Evolutionary conservation across 169 alveolate species (phyloP).

Genomic region (Babesia ovata): DNA sequence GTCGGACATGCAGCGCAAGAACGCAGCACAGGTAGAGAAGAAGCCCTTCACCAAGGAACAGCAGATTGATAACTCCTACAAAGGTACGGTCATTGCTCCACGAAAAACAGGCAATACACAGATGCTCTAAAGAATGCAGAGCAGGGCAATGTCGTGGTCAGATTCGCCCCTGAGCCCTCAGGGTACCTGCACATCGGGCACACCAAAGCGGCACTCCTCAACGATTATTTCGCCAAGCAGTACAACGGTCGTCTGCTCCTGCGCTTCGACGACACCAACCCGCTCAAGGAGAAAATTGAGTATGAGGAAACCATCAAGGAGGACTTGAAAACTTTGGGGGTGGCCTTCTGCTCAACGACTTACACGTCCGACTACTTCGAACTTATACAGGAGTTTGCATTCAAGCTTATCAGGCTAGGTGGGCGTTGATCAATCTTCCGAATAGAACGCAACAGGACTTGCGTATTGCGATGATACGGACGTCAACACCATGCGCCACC

Average conservation of each 20-base stretch:
- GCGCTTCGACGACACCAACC: conserved; percentile 99
- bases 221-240: conserved; percentile 92
- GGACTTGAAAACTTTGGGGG: conserved; percentile 89
- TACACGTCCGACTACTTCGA: conserved; percentile 96
- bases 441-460: conserved; percentile 64
- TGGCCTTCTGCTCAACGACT: conserved; percentile 87
- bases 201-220: conserved; percentile 96
- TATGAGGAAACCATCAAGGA: conserved; percentile 91
- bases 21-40: conserved; percentile 6
- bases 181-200: conserved; percentile 99
- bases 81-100: conserved; percentile 19
- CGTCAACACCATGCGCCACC: conserved; percentile 94
- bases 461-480: conserved; percentile 98
- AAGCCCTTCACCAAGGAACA: conserved; percentile 67
- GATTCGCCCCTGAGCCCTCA: conserved; percentile 99
- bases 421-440: neutral
- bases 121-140: conserved; percentile 89
- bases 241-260: conserved; percentile 88
- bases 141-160: conserved; percentile 96
- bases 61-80: conserved; percentile 62
- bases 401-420: conserved; percentile 84
- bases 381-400: conserved; percentile 83
- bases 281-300: conserved; percentile 93
- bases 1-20: neutral
- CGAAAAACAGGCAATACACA: neutral